Evolutionary conservation across 1,284 basidiomycete species (phyloP), one percentile per base, ranked within the genome.

Genomic region (Pholiota adiposa): DNA sequence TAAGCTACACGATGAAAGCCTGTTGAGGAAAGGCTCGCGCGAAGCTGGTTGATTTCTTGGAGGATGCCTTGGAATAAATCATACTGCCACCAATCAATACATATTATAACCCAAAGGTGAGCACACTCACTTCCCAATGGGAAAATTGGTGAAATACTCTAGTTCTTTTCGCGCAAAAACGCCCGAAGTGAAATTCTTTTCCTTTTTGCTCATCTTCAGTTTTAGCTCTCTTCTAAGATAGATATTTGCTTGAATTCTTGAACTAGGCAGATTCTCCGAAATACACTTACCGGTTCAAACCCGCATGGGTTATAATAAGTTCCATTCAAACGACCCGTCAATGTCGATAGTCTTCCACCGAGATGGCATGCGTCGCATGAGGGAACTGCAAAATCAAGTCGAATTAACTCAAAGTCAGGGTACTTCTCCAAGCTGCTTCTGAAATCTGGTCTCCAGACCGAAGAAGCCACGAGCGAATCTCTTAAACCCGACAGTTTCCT

Each of bases 311-410:
- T 81, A 68, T 93, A 93, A 21, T 83, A 79, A 12, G 72, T 67
- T 12, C 90, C 90, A 59, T 77, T 77, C 38, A 92, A 66, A 53
- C 82, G 77, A 0, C 85, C 90, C 12, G 79, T 63, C 2, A 85
- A 59, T 1, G 86, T 91, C 9, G 89, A 91, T 66, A 81, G 69
- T 60, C 91, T 80, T 7, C 86, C 83, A 44, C 89, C 84, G 19
- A 94, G 78, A 71, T 88, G 83, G 71, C 93, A 94, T 25, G 93
- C 93, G 70, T 93, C 89, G 68, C 93, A 95, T 14, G 78, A 76
- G 4, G 85, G 82, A 40, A 86, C 74, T 7, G 85, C 73, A 67
- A 86, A 86, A 12, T 85, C 77, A 51, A 94, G 72, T 19, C 66
- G 67, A 25, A 75, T 64, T 25, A 90, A 70, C 8, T 81, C 75